Percentiles rank a stretch among this genome's conserved stretches.
Conservation (phyloP, 805 yeast genomes). For the Yarrowia hollandica region DNA sequence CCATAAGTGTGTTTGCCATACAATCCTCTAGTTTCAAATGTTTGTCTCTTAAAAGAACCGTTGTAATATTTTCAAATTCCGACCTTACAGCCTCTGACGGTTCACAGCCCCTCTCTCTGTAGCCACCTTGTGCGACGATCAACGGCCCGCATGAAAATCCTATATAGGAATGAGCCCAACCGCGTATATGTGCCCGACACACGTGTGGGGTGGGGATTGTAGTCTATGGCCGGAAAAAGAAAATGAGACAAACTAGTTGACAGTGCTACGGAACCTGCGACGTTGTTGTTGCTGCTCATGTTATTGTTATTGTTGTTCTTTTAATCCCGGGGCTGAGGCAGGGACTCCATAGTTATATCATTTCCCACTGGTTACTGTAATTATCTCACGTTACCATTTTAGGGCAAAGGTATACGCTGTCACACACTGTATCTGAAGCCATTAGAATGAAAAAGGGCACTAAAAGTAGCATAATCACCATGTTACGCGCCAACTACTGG, state of each 20-base stretch:
- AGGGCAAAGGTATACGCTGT: neutral
- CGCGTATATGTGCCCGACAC: neutral
- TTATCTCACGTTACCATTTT: neutral
- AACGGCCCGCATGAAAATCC: constrained; percentile 26
- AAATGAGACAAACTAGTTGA: no score
- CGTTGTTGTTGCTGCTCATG: no score
- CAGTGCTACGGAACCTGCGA: no score
- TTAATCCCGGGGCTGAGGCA: no score
- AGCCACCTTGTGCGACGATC: neutral
- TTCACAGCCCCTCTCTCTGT: no score
- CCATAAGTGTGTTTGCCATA: no score
- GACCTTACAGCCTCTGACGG: no score
- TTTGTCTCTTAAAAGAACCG: no score
- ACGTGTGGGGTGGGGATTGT: constrained; percentile 11
- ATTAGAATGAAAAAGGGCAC: neutral
- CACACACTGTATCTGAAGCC: neutral
- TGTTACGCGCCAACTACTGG: neutral
- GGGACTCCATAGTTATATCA: no score
- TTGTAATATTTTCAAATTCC: no score
- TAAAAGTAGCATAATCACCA: neutral
- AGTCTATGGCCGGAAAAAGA: neutral
- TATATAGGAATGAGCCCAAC: neutral
- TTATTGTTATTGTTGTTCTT: no score
- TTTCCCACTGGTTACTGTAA: neutral
- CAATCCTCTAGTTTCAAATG: no score